Percentiles rank a stretch among this genome's conserved stretches.
Evolutionary conservation across 192 early-diverging fungal species (phyloP).

Genomic region (Coemansia sp.): DNA sequence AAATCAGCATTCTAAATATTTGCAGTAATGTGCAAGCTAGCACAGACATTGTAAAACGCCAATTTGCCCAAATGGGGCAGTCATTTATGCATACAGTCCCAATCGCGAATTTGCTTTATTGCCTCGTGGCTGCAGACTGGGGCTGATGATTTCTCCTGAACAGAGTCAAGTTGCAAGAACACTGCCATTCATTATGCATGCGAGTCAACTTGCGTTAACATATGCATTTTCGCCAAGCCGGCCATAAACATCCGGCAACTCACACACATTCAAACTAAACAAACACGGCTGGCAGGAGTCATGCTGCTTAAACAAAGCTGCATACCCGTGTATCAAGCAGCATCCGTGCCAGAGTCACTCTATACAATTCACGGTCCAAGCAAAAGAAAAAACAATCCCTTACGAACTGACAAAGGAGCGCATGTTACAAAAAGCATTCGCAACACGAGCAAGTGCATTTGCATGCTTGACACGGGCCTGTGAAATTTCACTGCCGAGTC

Average conservation of each 20-base stretch:
- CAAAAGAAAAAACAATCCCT: background rate
- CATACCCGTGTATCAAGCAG: background rate
- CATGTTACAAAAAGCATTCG: background rate
- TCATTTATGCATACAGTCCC: background rate
- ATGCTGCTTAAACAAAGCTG: background rate
- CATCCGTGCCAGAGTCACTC: background rate
- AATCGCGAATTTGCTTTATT: background rate
- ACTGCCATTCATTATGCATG: conserved; percentile 4
- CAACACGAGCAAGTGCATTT: background rate
- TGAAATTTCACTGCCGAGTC: background rate
- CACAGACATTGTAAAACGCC: background rate
- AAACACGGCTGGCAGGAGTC: background rate
- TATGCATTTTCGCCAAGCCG: background rate
- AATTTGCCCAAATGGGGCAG: background rate
- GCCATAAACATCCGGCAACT: background rate
- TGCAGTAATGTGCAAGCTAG: background rate
- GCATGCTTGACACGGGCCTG: background rate
- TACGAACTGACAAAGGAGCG: background rate
- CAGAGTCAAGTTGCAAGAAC: background rate
- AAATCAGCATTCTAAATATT: too few relatives aligned
- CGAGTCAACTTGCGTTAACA: conserved; percentile 1
- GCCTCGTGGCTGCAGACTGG: background rate
- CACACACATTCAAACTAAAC: background rate
- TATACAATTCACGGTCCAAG: background rate
- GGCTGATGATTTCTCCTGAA: background rate